A percentile compares a stretch with the other conserved stretches of the same genome.
phyloP scores from a whole-genome alignment of 140 eudicot genomes.

The Anethum foeniculum region DNA sequence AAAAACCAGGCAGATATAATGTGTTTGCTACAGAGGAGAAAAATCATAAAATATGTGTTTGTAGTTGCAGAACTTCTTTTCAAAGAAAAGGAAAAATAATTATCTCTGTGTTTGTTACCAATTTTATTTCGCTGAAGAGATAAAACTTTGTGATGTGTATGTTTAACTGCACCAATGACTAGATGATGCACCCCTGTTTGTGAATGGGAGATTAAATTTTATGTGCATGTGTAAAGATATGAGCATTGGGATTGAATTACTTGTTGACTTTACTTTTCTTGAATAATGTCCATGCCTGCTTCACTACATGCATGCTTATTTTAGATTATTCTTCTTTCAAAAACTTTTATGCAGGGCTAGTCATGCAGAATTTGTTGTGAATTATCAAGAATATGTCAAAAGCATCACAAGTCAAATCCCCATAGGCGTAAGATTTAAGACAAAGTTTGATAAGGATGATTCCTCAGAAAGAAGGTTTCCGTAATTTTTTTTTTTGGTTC shows the following conservation, averaged over 20 bases:
- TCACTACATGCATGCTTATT: not conserved
- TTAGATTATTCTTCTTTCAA: not conserved
- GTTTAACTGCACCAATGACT: not conserved
- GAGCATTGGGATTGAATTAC: not conserved
- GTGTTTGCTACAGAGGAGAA: not conserved
- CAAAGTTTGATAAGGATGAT: slow-evolving; percentile 70
- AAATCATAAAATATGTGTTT: not conserved
- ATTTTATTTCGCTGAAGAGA: not conserved
- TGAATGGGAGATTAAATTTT: not conserved
- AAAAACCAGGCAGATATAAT: not conserved
- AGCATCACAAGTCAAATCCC: slow-evolving; percentile 37
- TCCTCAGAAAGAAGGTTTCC: slow-evolving; percentile 78
- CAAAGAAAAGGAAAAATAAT: not conserved
- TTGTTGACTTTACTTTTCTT: not conserved
- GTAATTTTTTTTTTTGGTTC: not conserved
- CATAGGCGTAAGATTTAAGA: slow-evolving; percentile 65
- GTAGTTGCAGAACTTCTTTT: not conserved
- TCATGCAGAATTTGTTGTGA: slow-evolving; percentile 75
- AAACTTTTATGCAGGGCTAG: slow-evolving; percentile 47
- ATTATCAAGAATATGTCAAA: slow-evolving; percentile 52
- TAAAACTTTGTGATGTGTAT: not conserved
- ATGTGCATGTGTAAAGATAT: not conserved
- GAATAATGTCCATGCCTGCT: not conserved
- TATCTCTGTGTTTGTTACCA: not conserved
- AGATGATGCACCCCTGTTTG: not conserved